A percentile compares a stretch with the other conserved stretches of the same genome.
Conservation (phyloP, 164 flowering plant species). For the Magnolia kwangsiensis region DNA sequence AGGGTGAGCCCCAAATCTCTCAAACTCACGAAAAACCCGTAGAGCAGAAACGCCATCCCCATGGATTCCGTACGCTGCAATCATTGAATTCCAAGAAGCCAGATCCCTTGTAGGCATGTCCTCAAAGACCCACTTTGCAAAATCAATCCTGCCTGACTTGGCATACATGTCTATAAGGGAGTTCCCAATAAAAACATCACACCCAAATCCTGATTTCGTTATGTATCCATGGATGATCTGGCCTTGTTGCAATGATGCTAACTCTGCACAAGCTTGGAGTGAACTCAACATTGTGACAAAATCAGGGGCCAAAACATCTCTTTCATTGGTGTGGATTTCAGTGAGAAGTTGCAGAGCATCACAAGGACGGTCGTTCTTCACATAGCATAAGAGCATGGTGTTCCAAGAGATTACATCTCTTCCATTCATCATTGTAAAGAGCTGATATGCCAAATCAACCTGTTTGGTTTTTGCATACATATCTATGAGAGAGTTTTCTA, state of each 20-base stretch:
- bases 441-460: constrained; percentile 6
- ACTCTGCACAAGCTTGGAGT: constrained; percentile 40
- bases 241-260: constrained; percentile 31
- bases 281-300: constrained; percentile 22
- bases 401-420: constrained; percentile 32
- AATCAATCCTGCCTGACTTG: constrained; percentile 36
- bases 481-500: constrained; percentile 34
- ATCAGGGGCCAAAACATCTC: constrained; percentile 13
- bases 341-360: constrained; percentile 17
- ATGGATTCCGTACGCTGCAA: constrained; percentile 32
- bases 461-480: constrained; percentile 26
- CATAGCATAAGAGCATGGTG: constrained; percentile 26
- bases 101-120: constrained; percentile 26
- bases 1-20: constrained; percentile 15
- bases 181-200: constrained; percentile 27
- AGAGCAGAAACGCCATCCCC: constrained; percentile 38
- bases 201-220: constrained; percentile 17
- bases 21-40: constrained; percentile 26
- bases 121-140: constrained; percentile 29
- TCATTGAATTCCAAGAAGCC: constrained; percentile 44
- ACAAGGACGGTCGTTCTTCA: constrained; percentile 9
- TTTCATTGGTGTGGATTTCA: constrained; percentile 11
- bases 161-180: constrained; percentile 38
- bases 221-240: constrained; percentile 27
- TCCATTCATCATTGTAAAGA: constrained; percentile 17